These are phyloP conservation scores for Collybia sordida DNA, from an alignment of 768 basidiomycete genomes.

Conservation along the genomic window DNA sequence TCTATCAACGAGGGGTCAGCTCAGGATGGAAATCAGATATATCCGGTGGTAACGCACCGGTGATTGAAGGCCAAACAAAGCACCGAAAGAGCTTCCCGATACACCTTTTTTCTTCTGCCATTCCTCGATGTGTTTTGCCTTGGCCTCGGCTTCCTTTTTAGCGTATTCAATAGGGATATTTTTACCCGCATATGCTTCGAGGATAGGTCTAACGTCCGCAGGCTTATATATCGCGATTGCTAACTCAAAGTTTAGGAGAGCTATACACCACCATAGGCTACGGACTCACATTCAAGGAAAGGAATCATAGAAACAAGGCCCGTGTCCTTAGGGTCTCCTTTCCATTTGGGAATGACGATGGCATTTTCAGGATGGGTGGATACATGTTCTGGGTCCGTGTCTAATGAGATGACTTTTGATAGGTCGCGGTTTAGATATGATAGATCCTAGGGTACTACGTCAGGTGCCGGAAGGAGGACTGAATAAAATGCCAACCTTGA, in stretches of 20 bases:
- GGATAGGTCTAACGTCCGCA: conserved; percentile 82
- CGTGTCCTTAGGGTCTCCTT: conserved; percentile 64
- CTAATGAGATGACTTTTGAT: conserved; percentile 84
- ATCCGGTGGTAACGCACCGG: conserved; percentile 15
- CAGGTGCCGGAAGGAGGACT: neutral
- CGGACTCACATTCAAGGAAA: conserved; percentile 85
- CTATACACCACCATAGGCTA: neutral
- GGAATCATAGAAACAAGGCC: conserved; percentile 93
- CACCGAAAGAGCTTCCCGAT: conserved; percentile 32
- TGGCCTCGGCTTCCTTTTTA: conserved; percentile 82
- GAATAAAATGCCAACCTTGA: conserved; percentile 59
- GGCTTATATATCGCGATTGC: conserved; percentile 93
- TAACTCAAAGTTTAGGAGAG: conserved; percentile 24
- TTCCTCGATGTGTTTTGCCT: conserved; percentile 73
- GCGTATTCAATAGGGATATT: conserved; percentile 89
- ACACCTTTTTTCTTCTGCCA: conserved; percentile 61
- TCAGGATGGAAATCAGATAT: neutral
- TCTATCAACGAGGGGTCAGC: conserved; percentile 11
- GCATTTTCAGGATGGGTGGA: conserved; percentile 86
- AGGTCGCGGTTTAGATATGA: conserved; percentile 94
- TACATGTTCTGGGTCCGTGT: conserved; percentile 79
- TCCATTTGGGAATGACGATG: conserved; percentile 83
- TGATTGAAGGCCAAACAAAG: conserved; percentile 37
- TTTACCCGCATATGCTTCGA: conserved; percentile 84
- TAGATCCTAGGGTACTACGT: conserved; percentile 59